These are phyloP conservation scores for Fusarium albidum DNA, from an alignment of 2,329 filamentous ascomycete genomes.

Conservation along the genomic window DNA sequence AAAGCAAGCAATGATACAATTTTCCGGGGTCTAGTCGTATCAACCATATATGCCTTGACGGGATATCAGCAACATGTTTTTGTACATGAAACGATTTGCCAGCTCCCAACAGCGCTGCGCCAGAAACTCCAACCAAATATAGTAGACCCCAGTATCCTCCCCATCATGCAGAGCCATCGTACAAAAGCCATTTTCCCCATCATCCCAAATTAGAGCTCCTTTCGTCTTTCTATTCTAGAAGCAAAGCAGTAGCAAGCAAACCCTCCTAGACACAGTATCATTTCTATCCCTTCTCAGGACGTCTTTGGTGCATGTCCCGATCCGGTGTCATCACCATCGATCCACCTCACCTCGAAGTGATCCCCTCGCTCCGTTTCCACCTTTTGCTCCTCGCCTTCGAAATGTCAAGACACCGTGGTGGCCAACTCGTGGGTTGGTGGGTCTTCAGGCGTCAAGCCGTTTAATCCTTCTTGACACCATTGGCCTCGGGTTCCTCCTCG, in stretches of 20 bases:
- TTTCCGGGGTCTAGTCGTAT: background rate
- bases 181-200: conserved; percentile 11
- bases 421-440: background rate
- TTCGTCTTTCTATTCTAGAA: conserved; percentile 17
- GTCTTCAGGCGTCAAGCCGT: background rate
- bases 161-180: conserved; percentile 21
- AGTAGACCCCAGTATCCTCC: conserved; percentile 16
- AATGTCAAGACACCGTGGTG: background rate
- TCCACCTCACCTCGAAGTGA: background rate
- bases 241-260: conserved; percentile 6
- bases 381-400: background rate
- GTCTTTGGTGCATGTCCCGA: background rate
- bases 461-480: conserved; percentile 51
- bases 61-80: background rate
- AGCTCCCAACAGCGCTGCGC: conserved; percentile 3
- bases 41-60: background rate
- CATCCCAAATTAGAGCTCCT: conserved; percentile 1
- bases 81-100: background rate
- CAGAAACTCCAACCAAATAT: conserved; percentile 22
- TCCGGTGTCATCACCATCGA: background rate
- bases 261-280: conserved; percentile 16
- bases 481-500: conserved; percentile 46
- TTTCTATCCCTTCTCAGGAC: background rate
- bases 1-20: no score
- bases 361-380: background rate